Conservation (phyloP, 306 rosid genomes). For the Inga laurina region DNA sequence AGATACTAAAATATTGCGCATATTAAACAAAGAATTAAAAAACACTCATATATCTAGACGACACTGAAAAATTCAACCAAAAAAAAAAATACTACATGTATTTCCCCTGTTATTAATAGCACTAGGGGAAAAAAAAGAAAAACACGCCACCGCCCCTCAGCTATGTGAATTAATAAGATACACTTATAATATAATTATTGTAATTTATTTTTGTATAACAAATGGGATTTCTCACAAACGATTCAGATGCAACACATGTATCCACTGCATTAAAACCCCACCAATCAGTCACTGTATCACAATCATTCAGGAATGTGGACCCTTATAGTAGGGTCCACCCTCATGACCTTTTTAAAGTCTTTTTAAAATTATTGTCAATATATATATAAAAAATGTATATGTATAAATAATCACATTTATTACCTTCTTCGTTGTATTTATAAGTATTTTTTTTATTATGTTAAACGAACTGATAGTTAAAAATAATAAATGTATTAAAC, state of each 20-base stretch:
- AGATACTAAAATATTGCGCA: background rate
- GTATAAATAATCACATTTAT: background rate
- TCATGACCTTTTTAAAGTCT: background rate
- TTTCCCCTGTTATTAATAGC: background rate
- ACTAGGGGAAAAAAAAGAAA: background rate
- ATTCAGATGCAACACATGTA: background rate
- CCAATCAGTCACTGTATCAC: background rate
- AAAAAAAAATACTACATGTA: background rate
- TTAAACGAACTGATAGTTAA: no score
- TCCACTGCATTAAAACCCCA: background rate
- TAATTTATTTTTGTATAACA: background rate
- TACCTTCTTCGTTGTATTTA: no score
- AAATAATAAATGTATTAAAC: no score
- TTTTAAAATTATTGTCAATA: background rate
- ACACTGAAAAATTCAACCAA: background rate
- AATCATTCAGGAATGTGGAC: background rate
- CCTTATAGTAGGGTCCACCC: background rate
- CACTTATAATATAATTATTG: background rate
- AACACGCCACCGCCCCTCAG: background rate
- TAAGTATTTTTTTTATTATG: no score
- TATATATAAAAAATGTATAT: background rate
- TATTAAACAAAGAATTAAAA: background rate
- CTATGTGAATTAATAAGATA: background rate
- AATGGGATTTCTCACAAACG: background rate
- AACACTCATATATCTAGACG: background rate